Conservation (phyloP, 768 basidiomycete genomes). For the Termitomyces sp. region DNA sequence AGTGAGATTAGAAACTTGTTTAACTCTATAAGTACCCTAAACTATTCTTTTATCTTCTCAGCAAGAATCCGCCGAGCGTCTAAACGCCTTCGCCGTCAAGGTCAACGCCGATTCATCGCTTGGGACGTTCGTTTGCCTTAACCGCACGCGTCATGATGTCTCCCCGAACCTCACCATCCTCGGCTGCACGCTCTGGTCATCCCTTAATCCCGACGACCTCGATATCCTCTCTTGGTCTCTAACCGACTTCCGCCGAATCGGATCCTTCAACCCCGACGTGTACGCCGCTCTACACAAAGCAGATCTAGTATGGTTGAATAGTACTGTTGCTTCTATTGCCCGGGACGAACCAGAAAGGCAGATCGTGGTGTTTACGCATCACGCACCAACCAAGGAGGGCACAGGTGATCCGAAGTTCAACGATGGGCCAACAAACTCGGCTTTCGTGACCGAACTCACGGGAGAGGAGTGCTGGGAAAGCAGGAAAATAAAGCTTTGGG, state of each 20-base stretch:
- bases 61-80: not conserved
- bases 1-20: not conserved
- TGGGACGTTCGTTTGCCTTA: slow-evolving; percentile 31
- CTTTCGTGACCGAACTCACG: slow-evolving; percentile 32
- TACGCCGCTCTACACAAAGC: slow-evolving; percentile 20
- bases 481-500: slow-evolving; percentile 31
- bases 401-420: slow-evolving; percentile 30
- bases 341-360: slow-evolving; percentile 26
- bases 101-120: slow-evolving; percentile 1
- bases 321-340: slow-evolving; percentile 22
- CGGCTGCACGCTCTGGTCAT: slow-evolving; percentile 41
- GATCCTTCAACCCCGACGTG: slow-evolving; percentile 19
- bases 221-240: slow-evolving; percentile 27
- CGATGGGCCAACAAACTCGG: slow-evolving; percentile 25
- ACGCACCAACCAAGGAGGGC: slow-evolving; percentile 36
- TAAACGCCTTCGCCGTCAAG: not conserved
- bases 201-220: slow-evolving; percentile 26
- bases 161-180: slow-evolving; percentile 32
- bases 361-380: slow-evolving; percentile 38
- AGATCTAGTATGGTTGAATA: slow-evolving; percentile 34
- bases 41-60: not conserved
- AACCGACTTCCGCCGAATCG: slow-evolving; percentile 34
- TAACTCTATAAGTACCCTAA: not conserved
- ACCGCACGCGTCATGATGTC: slow-evolving; percentile 33
- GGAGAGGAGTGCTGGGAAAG: slow-evolving; percentile 25